Base-by-base conservation (phyloP, 306 rosid species). In the Neltuma alba region DNA sequence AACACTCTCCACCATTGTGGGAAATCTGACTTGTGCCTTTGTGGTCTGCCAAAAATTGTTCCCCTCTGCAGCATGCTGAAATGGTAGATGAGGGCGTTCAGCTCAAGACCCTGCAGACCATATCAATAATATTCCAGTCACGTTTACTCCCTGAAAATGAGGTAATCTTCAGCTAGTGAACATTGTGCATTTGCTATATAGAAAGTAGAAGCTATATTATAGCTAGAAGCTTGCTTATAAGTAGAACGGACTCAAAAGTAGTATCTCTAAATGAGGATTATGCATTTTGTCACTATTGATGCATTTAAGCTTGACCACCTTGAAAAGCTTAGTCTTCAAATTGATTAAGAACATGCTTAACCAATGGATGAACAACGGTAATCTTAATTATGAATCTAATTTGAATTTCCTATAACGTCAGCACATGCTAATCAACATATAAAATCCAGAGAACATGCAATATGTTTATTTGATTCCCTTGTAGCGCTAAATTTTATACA, bases 81-180 rank as follows among this genome's bases (percentile, higher is more conserved):
- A 90, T 94, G 93, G 82, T 65, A 28, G 99, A 94, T 21, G 99
- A 92, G 83, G 91, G 88, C 75, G 90, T 94, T 86, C 99, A 94
- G 79, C 94, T 94, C 13, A 94, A 92, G 93, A 92, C 99, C 80
- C 99, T 94, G 61, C 99, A 94, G 86, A 94, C 99, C 34, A 85
- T 92, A 83, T 85, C 95, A 77, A 91, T 93, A 76, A 89, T 94
- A 81, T 85, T 92, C 78, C 99, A 94, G 84, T 94, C 99, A 61
- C 99, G 92, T 47, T 89, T 94, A 82, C 97, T 88, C 78, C 99
- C 99, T 65, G 93, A 92, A 89, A 86, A 70, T 15, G 99, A 94
- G 97, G 99, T 89, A 79, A 87, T 72, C 65, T 68, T 83, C 67
- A 58, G 38, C 64, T 21, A 64, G 45, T 40, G 80, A 68, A 78